Evolutionary conservation across 1,284 basidiomycete genomes (phyloP).

Genomic region (Trametes polyzona): DNA sequence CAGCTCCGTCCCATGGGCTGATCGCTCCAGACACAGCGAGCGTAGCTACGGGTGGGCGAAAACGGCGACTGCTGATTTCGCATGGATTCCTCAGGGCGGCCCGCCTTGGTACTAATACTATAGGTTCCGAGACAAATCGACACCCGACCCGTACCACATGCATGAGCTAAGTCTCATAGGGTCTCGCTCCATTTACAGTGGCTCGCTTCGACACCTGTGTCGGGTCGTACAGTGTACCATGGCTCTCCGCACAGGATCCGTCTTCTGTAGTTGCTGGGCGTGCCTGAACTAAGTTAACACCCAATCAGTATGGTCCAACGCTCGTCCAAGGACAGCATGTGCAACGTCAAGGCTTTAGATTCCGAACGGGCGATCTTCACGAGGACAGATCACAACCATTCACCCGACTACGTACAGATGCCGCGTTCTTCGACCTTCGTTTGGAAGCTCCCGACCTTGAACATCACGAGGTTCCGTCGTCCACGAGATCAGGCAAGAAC

Average conservation of each 20-base stretch:
- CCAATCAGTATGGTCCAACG: background rate
- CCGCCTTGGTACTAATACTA: too few relatives aligned
- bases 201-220: background rate
- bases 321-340: background rate
- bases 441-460: slow-evolving; percentile 6
- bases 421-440: slow-evolving; percentile 14
- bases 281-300: slow-evolving; percentile 17
- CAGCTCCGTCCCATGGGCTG: too few relatives aligned
- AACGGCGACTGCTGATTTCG: too few relatives aligned
- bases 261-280: background rate
- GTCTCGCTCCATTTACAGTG: background rate
- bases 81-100: too few relatives aligned
- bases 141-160: background rate
- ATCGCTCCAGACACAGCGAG: too few relatives aligned
- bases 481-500: slow-evolving; percentile 9
- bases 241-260: background rate
- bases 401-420: slow-evolving; percentile 6
- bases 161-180: background rate
- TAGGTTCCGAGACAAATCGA: too few relatives aligned
- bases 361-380: slow-evolving; percentile 8
- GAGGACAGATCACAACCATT: slow-evolving; percentile 1
- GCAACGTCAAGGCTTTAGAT: slow-evolving; percentile 5
- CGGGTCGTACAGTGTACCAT: background rate
- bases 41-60: too few relatives aligned
- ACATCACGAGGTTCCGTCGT: slow-evolving; percentile 12